Base-by-base conservation (phyloP, 495 filamentous ascomycete genomes). In the Penicillium robsamsonii region DNA sequence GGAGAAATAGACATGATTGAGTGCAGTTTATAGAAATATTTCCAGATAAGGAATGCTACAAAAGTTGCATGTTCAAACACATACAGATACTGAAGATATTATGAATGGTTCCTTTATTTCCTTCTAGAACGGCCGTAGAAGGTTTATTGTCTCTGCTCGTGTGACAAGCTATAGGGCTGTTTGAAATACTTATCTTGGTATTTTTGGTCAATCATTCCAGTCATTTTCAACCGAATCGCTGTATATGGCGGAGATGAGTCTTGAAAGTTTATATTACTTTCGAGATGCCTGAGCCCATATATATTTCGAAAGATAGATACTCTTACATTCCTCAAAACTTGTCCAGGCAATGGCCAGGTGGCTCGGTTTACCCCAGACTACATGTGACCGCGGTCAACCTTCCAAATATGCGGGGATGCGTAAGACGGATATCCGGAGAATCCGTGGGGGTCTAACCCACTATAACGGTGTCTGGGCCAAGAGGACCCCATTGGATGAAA, bases 371-470 rank as follows among this genome's bases (percentile, higher is more conserved):
- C 52, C 52, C 52, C 52, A 40, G 52, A 54, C 31, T 46, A 7
- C 17, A 20, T 20, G 22, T 5, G 37, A 24, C 29, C 17, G 18
- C 30, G 31, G 30, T 18, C 24, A 43, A 43, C 22, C 29, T 38
- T 38, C 35, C 41, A 15, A 29, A 31, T 51, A 46, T 64, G 64
- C 62, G 64, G 64, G 64, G 58, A 56, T 35, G 20, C 46, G 35
- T 59, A 44, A 51, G 47, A 56, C 61, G 58, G 56, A 58, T 40
- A 62, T 62, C 59, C 62, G 64, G 56, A 53, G 44, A 30, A 53
- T 65, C 62, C 64, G 45, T 29, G 58, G 43, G 57, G 55, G 56
- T 35, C 51, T 41, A 55, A 59, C 53, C 50, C 46, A 33, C 50
- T 58, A 46, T 52, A 46, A 37, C 50, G 42, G 51, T 13, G 43